These are phyloP conservation scores for Malus asiatica DNA, from an alignment of 306 rosid genomes.

Conservation along the genomic window DNA sequence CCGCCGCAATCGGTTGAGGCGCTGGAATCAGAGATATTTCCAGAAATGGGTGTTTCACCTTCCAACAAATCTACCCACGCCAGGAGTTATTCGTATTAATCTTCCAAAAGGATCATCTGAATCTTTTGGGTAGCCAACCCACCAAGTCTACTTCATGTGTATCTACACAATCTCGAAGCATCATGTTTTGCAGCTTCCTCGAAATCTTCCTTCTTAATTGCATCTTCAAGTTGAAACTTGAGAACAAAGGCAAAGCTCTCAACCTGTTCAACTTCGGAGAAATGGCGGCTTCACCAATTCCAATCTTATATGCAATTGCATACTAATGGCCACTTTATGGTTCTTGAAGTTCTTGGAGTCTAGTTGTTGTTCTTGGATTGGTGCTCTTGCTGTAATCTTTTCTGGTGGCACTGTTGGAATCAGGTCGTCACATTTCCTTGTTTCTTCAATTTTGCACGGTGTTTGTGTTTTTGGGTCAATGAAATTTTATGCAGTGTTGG, in stretches of 20 bases:
- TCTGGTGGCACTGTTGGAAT: no score
- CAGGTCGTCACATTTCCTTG: no score
- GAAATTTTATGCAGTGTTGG: no score
- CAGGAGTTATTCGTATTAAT: conserved; percentile 71
- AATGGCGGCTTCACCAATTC: conserved; percentile 87
- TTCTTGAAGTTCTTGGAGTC: no score
- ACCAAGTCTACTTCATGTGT: conserved; percentile 98
- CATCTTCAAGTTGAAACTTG: conserved; percentile 97
- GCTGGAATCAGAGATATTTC: conserved; percentile 10
- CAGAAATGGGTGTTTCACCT: not conserved
- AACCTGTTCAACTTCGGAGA: conserved; percentile 83
- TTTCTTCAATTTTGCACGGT: no score
- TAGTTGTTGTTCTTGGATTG: no score
- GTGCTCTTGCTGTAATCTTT: no score
- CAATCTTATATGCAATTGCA: conserved; percentile 50
- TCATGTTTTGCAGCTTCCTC: conserved; percentile 77
- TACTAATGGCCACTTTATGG: no score
- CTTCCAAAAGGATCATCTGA: conserved; percentile 86
- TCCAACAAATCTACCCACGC: conserved; percentile 80
- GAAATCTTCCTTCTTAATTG: conserved; percentile 86
- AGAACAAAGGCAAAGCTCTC: conserved; percentile 81
- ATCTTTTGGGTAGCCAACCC: conserved; percentile 90
- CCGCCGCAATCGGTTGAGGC: conserved; percentile 13
- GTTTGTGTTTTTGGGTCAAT: no score
- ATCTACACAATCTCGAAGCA: conserved; percentile 73